Evolutionary conservation across 2,329 filamentous ascomycete genomes (phyloP).

Genomic region (Alternaria viburni): DNA sequence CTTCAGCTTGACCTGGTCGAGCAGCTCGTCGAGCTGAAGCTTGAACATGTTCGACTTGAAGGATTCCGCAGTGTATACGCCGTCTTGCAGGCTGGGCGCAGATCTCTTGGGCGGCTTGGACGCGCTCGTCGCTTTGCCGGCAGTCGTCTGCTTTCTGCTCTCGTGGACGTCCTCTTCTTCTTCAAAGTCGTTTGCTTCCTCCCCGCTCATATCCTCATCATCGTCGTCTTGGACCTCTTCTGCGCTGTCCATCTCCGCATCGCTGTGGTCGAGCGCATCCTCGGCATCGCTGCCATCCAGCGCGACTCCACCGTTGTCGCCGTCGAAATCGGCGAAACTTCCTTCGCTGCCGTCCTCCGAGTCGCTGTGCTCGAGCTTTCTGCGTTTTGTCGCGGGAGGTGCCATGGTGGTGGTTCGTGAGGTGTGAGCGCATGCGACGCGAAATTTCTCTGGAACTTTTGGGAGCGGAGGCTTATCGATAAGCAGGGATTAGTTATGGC

Average conservation of each 20-base stretch:
- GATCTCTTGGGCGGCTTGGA: constrained; percentile 29
- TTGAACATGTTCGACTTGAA: constrained; percentile 73
- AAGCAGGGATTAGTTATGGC: constrained; percentile 9
- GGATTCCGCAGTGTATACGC: constrained; percentile 58
- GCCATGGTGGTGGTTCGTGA: constrained; percentile 35
- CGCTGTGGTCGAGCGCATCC: constrained; percentile 14
- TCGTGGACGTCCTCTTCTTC: constrained; percentile 18
- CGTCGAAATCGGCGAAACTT: constrained; percentile 32
- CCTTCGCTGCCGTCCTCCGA: constrained; percentile 35
- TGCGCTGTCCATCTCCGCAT: constrained; percentile 14
- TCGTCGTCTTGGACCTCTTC: constrained; percentile 18
- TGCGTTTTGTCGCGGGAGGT: constrained; percentile 52
- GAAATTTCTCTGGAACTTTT: constrained; percentile 31
- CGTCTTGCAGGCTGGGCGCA: constrained; percentile 38
- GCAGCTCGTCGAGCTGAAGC: constrained; percentile 69
- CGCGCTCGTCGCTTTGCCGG: constrained; percentile 15
- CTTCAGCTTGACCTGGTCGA: constrained; percentile 63
- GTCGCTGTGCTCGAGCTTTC: constrained; percentile 53
- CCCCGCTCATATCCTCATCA: constrained; percentile 21
- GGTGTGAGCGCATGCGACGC: constrained; percentile 11
- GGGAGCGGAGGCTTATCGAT: constrained; percentile 30
- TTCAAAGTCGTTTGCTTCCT: constrained; percentile 8
- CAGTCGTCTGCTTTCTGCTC: constrained; percentile 7
- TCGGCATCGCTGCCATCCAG: constrained; percentile 22
- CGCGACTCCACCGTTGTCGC: constrained; percentile 20